phyloP scores from a whole-genome alignment of 768 basidiomycete genomes.

The Amanita pallidorosea region DNA sequence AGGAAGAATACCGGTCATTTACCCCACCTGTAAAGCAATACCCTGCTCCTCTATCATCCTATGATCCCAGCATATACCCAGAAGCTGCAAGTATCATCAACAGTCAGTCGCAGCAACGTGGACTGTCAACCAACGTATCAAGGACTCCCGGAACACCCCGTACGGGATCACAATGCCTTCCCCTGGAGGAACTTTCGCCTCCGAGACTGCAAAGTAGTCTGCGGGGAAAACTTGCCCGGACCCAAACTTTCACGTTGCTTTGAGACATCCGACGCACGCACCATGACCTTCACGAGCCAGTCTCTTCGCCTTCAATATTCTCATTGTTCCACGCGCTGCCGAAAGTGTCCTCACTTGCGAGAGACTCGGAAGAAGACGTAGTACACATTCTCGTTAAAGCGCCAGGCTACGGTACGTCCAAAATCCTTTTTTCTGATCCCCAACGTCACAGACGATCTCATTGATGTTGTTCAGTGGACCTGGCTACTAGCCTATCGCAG shows the following conservation, averaged over 20 bases:
- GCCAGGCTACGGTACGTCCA: too few relatives aligned
- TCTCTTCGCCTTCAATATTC: neutral
- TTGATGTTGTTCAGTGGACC: too few relatives aligned
- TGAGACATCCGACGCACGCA: neutral
- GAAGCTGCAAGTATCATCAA: slow-evolving; percentile 22
- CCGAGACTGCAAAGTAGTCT: neutral
- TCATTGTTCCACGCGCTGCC: too few relatives aligned
- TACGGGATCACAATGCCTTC: neutral
- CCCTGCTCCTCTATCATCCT: slow-evolving; percentile 23
- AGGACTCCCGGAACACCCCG: neutral
- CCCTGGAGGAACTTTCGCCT: neutral
- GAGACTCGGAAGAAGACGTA: too few relatives aligned
- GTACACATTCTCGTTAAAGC: too few relatives aligned
- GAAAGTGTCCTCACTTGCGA: too few relatives aligned
- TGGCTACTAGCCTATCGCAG: too few relatives aligned
- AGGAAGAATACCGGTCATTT: neutral
- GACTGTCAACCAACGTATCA: slow-evolving; percentile 4
- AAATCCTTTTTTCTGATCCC: too few relatives aligned
- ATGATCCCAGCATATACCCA: slow-evolving; percentile 25
- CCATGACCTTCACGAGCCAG: neutral
- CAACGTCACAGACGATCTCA: too few relatives aligned
- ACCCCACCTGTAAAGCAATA: slow-evolving; percentile 21
- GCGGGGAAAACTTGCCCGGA: neutral
- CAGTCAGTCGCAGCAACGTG: slow-evolving; percentile 12
- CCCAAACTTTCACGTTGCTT: neutral